A percentile compares a stretch with the other conserved stretches of the same genome.
phyloP scores from a whole-genome alignment of 140 eudicot species.

The Cichorium intybus region DNA sequence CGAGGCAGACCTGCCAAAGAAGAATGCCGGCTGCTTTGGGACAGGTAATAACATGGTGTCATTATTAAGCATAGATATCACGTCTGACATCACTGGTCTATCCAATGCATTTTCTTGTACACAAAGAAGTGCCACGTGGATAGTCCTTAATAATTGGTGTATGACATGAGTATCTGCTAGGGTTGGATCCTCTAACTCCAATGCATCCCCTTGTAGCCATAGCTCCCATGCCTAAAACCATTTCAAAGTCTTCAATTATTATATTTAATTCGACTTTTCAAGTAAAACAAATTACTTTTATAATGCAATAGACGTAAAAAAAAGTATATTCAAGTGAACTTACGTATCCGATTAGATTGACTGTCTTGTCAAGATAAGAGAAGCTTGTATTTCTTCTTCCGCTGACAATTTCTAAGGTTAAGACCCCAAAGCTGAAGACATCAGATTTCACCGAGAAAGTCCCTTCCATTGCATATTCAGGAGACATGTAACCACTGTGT shows the following conservation, averaged over 20 bases:
- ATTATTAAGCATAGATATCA: conserved; percentile 47
- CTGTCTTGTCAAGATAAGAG: conserved; percentile 4
- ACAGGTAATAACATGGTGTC: conserved; percentile 35
- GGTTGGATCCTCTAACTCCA: conserved; percentile 26
- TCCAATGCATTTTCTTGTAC: conserved; percentile 41
- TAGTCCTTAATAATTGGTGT: conserved; percentile 33
- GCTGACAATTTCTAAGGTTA: conserved; percentile 39
- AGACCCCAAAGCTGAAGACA: conserved; percentile 51
- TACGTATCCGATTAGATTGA: conserved; percentile 40
- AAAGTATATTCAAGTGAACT: conserved; percentile 11
- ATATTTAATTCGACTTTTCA: neutral
- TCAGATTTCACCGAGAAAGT: conserved; percentile 48
- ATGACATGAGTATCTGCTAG: conserved; percentile 12
- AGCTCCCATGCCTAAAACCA: conserved; percentile 51
- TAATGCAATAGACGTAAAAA: neutral
- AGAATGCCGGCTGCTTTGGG: conserved; percentile 49
- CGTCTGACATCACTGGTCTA: conserved; percentile 38
- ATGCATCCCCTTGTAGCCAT: conserved; percentile 43
- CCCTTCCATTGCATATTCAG: conserved; percentile 50
- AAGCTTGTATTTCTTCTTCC: conserved; percentile 40
- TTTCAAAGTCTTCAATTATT: neutral
- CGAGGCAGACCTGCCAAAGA: neutral
- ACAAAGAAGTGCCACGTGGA: conserved; percentile 51
- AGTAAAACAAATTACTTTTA: neutral
- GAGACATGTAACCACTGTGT: conserved; percentile 40